Evolutionary conservation across 1,139 yeast species (phyloP).

Genomic region (Scheffersomyces segobiensis): DNA sequence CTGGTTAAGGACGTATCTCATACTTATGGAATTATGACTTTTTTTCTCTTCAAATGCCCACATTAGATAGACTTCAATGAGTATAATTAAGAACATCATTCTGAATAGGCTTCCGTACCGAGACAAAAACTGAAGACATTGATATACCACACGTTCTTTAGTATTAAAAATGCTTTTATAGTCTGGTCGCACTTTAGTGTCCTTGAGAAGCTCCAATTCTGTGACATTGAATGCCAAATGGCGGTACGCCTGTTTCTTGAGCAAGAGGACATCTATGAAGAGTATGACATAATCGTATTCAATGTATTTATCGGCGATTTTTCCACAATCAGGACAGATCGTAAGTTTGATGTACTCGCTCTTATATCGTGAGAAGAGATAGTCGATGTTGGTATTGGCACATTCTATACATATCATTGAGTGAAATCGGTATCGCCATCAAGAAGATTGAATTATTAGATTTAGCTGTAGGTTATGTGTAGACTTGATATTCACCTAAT

Average conservation of each 20-base stretch:
- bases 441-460: neutral
- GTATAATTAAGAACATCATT: constrained; percentile 60
- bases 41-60: constrained; percentile 90
- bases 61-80: constrained; percentile 87
- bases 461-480: constrained; percentile 1
- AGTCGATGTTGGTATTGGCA: constrained; percentile 54
- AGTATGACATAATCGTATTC: constrained; percentile 85
- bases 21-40: constrained; percentile 23
- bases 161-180: neutral
- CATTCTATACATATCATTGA: constrained; percentile 91
- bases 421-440: neutral
- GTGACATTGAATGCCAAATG: constrained; percentile 80
- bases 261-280: constrained; percentile 76
- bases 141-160: neutral
- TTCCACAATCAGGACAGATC: constrained; percentile 70
- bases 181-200: constrained; percentile 2
- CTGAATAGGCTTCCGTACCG: constrained; percentile 39
- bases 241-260: constrained; percentile 87
- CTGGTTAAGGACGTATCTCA: constrained; percentile 39
- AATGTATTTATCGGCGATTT: constrained; percentile 85
- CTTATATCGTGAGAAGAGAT: constrained; percentile 71
- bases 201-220: constrained; percentile 30
- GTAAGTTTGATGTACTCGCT: constrained; percentile 80
- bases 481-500: constrained; percentile 3
- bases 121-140: neutral